phyloP scores from a whole-genome alignment of 2,329 filamentous ascomycete genomes.

The Rugonectria rugulosa region DNA sequence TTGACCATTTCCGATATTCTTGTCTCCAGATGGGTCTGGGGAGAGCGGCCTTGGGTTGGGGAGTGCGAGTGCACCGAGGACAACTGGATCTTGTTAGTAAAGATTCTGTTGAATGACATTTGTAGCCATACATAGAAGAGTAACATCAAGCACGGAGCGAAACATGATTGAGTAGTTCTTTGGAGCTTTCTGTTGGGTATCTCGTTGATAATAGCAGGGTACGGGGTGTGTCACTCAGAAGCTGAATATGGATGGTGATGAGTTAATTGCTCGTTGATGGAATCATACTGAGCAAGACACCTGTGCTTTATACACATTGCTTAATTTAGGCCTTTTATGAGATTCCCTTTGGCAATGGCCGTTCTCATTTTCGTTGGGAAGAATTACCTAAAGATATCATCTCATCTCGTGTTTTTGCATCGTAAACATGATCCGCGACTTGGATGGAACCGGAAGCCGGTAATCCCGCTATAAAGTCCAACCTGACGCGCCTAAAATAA shows the following conservation, averaged over 20 bases:
- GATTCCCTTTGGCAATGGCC: background rate
- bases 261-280: background rate
- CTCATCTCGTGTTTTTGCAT: slow-evolving; percentile 5
- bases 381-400: background rate
- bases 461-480: background rate
- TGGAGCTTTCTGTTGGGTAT: background rate
- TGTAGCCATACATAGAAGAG: slow-evolving; percentile 4
- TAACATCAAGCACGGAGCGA: background rate
- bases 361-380: background rate
- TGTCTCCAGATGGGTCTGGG: slow-evolving; percentile 22
- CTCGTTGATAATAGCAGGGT: no score
- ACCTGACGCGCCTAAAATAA: background rate
- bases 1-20: slow-evolving; percentile 27
- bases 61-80: slow-evolving; percentile 9
- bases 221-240: background rate
- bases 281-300: background rate
- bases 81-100: slow-evolving; percentile 4
- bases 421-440: background rate
- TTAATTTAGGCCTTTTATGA: background rate
- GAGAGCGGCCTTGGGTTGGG: slow-evolving; percentile 20
- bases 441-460: slow-evolving; percentile 13
- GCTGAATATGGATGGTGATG: background rate
- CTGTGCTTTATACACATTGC: background rate
- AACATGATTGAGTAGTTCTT: slow-evolving; percentile 12
- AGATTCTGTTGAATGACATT: no score